phyloP scores from a whole-genome alignment of 2,329 filamentous ascomycete genomes.

The Colletotrichum somersetense region DNA sequence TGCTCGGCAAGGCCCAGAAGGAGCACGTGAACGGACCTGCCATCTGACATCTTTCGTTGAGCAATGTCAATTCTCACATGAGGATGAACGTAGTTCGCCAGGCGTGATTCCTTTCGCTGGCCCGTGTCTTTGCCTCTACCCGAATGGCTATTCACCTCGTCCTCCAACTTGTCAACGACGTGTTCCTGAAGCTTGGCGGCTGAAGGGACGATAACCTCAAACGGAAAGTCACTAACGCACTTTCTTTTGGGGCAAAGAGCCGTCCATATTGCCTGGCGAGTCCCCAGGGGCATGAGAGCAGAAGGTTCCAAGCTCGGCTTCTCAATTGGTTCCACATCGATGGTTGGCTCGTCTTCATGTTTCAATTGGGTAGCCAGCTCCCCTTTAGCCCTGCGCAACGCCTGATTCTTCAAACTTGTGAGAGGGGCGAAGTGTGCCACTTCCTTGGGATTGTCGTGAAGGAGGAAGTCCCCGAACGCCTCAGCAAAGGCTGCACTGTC shows the following conservation, averaged over 20 bases:
- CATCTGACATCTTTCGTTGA: not conserved
- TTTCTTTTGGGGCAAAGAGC: not conserved
- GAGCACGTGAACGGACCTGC: not conserved
- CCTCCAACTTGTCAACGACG: not conserved
- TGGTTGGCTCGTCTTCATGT: not conserved
- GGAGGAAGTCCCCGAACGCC: slow-evolving; percentile 1
- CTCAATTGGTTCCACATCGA: not conserved
- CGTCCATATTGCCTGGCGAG: slow-evolving; percentile 1
- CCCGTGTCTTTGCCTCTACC: fast-evolving
- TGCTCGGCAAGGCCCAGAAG: not conserved
- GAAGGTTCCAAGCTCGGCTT: not conserved
- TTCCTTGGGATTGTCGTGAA: not conserved
- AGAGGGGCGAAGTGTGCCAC: not conserved
- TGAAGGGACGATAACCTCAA: slow-evolving; percentile 8
- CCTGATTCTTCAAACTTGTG: not conserved
- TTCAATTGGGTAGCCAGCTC: not conserved
- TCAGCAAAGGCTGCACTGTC: not conserved
- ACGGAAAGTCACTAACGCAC: not conserved
- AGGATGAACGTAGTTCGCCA: slow-evolving; percentile 11
- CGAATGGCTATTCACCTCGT: not conserved
- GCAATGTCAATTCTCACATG: not conserved
- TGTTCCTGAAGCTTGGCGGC: not conserved
- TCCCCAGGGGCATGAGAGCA: not conserved
- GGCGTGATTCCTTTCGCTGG: not conserved
- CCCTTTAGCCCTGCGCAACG: not conserved